phyloP scores from a whole-genome alignment of 1,284 basidiomycete genomes.

The Mycena citricolor region DNA sequence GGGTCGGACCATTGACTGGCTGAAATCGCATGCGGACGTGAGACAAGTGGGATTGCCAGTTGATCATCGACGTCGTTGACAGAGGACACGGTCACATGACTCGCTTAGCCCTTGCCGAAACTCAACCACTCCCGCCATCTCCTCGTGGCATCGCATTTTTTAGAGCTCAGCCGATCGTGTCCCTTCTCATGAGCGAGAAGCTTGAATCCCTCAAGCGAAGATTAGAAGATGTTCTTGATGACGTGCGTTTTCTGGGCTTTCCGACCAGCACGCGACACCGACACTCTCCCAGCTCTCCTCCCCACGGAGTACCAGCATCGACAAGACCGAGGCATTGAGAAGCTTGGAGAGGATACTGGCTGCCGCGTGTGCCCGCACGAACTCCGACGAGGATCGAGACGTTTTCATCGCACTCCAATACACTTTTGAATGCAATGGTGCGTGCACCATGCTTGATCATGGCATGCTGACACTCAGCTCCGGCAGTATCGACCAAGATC shows the following conservation, averaged over 20 bases:
- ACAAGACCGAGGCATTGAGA: slow-evolving; percentile 52
- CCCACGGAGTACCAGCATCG: slow-evolving; percentile 48
- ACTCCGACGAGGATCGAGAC: slow-evolving; percentile 44
- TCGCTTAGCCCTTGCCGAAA: too few relatives aligned
- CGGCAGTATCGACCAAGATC: slow-evolving; percentile 58
- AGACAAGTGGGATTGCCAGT: too few relatives aligned
- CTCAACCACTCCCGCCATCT: too few relatives aligned
- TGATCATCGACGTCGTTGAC: too few relatives aligned
- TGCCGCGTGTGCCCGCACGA: slow-evolving; percentile 44
- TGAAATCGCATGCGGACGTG: too few relatives aligned
- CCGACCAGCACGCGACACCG: not conserved
- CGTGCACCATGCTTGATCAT: slow-evolving; percentile 26
- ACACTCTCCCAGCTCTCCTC: slow-evolving; percentile 53
- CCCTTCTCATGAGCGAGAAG: slow-evolving; percentile 31
- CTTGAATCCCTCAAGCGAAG: slow-evolving; percentile 41
- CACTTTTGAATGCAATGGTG: slow-evolving; percentile 76
- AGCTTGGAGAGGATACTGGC: slow-evolving; percentile 62
- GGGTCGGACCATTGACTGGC: too few relatives aligned
- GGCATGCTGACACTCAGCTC: not conserved
- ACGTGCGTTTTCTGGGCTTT: slow-evolving; percentile 42
- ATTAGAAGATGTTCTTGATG: slow-evolving; percentile 64
- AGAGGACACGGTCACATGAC: too few relatives aligned
- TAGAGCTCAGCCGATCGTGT: too few relatives aligned
- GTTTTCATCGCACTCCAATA: slow-evolving; percentile 68
- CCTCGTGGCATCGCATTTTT: too few relatives aligned